Evolutionary conservation across 83 land plant genomes (phyloP), one percentile per base, ranked within the genome.

Genomic region (Thuja plicata): DNA sequence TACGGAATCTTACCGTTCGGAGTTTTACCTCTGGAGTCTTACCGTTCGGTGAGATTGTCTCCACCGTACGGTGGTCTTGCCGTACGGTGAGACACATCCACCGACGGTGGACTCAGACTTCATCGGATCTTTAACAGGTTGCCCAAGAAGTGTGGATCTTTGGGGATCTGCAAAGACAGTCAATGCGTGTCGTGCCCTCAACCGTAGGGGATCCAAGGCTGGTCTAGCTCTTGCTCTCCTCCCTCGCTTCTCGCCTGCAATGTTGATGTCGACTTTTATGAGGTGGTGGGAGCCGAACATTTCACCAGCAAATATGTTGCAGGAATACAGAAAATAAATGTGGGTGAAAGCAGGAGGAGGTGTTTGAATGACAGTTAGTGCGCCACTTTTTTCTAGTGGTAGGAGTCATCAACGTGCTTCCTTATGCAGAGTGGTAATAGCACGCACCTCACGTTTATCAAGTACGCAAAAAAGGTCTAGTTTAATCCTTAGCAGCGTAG

Each of bases 131-230:
- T n/a, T n/a, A n/a, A n/a, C n/a, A n/a, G n/a, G n/a, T n/a, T n/a
- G n/a, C n/a, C n/a, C 9, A 80, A 87, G 35, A 62, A 66, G 46
- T 92, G 94, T 32, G 92, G 94, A 4, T 30, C 24, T 0, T 89
- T 91, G 3, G 94, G 94, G 57, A 3, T 91, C 0, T 92, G 94
- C 45, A 88, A 86, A 24, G 79, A 55, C n/a, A n/a, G 81, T 34
- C 88, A 90, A 46, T 91, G 93, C 57, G 90, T 90, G 13, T 89
- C 89, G n/a, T 90, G 93, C 84, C 92, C 90, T 19, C 19, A 83
- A 0, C 79, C 71, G 2, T 30, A 79, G 0, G 93, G 90, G 19
- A 41, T 89, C 57, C 2, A 71, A 40, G 91, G 90, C 3, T 93
- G 92, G 93, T 80, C 88, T 41, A 41, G 43, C 52, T 3, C 4